Evolutionary conservation across 176 grass and related monocot species (phyloP), one percentile per base, ranked within the genome.

Genomic region (Otatea glauca): DNA sequence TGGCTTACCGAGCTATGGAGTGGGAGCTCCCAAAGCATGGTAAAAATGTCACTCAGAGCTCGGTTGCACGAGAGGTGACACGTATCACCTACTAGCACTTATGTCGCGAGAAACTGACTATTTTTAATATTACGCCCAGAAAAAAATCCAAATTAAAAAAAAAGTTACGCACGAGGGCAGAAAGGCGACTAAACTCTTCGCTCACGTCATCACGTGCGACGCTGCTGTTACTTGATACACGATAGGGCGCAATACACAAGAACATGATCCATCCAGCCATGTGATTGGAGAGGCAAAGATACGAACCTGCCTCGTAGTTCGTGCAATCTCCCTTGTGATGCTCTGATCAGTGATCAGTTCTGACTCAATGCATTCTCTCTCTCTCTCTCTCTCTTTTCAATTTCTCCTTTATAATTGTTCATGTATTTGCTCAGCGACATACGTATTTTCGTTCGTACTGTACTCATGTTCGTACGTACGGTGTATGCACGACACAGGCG

Each of bases 401-500:
- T 29, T 29, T 51, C 15, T 55, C 17, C 17, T 55, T 55, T 55
- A 20, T 55, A 55, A 55, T 55, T 55, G 17, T 20, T 55, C 54
- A 21, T 56, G 54, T n/a, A 58, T 58, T n/a, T 9, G 20, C 2
- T 58, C 54, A 9, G 7, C 0, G 55, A 4, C 21, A 7, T 58
- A 55, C 55, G 58, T 61, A 60, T 60, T 4, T 60, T n/a, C 3
- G 9, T 10, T 23, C 56, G 5, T 42, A 41, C 13, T n/a, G 73
- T 41, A 75, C 27, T 4, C 13, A 9, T 18, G 14, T 3, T 18
- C 42, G 25, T 74, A 35, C 9, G 21, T 39, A 25, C 12, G 29
- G 29, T 29, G 29, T 29, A 29, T 29, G 29, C 29, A 10, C 47
- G 9, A 34, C 34, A 3, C 78, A 95, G 92, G 96, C 74, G 5